phyloP scores from a whole-genome alignment of 2,329 filamentous ascomycete genomes.

The Purpureocillium lavendulum region DNA sequence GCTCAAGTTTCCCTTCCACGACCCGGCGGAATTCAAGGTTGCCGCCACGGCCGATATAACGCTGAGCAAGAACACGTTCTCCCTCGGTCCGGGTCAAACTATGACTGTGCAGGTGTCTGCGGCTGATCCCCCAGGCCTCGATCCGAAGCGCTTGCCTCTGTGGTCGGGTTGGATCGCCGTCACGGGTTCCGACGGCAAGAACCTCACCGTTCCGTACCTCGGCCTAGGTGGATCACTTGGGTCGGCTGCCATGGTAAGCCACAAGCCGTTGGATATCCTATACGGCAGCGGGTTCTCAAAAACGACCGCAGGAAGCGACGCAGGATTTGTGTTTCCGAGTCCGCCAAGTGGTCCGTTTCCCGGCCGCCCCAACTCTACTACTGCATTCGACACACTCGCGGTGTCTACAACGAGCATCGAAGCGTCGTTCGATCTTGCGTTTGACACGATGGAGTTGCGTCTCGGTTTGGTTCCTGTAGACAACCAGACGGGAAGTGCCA shows the following conservation, averaged over 20 bases:
- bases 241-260: not conserved
- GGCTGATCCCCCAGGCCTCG: not conserved
- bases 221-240: conserved; percentile 3
- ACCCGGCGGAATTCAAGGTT: not conserved
- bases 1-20: not conserved
- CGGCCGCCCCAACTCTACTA: no score
- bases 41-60: conserved; percentile 1
- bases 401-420: no score
- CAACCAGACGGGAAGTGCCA: no score
- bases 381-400: no score
- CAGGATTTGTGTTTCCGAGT: no score
- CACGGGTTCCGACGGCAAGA: conserved; percentile 5
- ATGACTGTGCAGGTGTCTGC: conserved; percentile 2
- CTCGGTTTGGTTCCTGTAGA: no score
- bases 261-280: no score
- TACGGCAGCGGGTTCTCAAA: no score
- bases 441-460: no score
- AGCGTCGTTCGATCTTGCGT: no score
- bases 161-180: conserved; percentile 8
- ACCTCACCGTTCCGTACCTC: conserved; percentile 6
- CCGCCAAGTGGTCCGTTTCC: no score
- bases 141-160: conserved; percentile 2
- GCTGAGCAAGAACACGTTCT: conserved; percentile 3
- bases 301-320: no score
- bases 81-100: conserved; percentile 1